Evolutionary conservation across 2,329 filamentous ascomycete species (phyloP), one percentile per base, ranked within the genome.

Genomic region (Paecilomyces sp.): DNA sequence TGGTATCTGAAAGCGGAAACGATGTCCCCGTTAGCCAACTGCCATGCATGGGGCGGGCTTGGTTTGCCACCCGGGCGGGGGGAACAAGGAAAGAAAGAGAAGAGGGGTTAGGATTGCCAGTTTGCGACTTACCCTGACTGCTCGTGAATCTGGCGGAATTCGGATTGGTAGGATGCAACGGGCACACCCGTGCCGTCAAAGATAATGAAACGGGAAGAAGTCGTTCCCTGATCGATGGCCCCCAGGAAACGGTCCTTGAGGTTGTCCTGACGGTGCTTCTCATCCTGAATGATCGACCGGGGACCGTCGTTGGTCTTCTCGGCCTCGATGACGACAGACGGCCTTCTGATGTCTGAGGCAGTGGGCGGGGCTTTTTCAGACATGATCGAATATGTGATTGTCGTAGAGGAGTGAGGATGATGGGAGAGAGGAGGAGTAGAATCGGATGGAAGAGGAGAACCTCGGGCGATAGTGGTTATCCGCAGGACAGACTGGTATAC

Each of bases 171-270:
- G 66, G 86, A 88, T 41, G 89, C 91, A 53, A 94, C 84, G 3
- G 90, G 89, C 61, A 89, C 86, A 58, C 92, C 91, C 51, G 84
- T 78, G 64, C 85, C 86, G 75, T 96, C 87, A 78, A 96, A 96
- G 71, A 97, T 92, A 67, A 96, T 84, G 76, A 96, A 96, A 41
- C 92, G 85, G 34, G 91, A 90, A 61, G 89, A 93, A 33, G 92
- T 96, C 12, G 92, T 96, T 60, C 92, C 92, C 70, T 95, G 91
- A 72, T 96, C 92, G 72, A 96, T 92, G 66, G 89, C 90, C 61
- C 91, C 92, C 62, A 96, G 88, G 69, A 90, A 96, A 54, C 65
- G 72, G 34, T 74, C 66, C 59, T 75, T 74, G 50, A 75, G 63
- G 55, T 70, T 71, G 56, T 71, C 71, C 6, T 53, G 60, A 41